These are phyloP conservation scores for Volvariella surrecta DNA, from an alignment of 1,284 basidiomycete genomes.

Conservation along the genomic window DNA sequence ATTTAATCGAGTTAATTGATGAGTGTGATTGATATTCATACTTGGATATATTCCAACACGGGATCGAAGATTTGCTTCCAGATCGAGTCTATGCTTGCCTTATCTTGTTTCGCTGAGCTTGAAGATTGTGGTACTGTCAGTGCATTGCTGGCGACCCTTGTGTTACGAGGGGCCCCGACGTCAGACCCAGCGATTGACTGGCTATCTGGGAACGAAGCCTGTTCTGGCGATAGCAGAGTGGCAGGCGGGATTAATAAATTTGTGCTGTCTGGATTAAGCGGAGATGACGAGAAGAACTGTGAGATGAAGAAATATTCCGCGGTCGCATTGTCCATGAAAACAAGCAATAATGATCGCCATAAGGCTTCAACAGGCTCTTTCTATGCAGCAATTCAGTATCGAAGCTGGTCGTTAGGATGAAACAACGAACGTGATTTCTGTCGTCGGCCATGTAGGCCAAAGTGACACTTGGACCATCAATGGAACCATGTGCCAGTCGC, in stretches of 20 bases:
- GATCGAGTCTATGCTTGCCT: constrained; percentile 45
- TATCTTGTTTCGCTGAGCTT: constrained; percentile 46
- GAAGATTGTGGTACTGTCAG: constrained; percentile 19
- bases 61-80: constrained; percentile 94
- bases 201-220: constrained; percentile 23
- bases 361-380: constrained; percentile 78
- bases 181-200: constrained; percentile 34
- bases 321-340: constrained; percentile 89
- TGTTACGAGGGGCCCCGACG: constrained; percentile 3
- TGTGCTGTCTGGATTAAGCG: constrained; percentile 24
- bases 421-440: constrained; percentile 63
- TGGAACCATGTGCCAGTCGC: constrained; percentile 56
- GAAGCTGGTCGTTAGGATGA: constrained; percentile 4
- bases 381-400: constrained; percentile 31
- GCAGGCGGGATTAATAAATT: constrained; percentile 26
- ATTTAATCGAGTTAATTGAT: constrained; percentile 12
- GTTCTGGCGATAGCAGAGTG: constrained; percentile 24
- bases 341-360: constrained; percentile 77
- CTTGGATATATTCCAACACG: constrained; percentile 77
- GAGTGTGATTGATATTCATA: constrained; percentile 13
- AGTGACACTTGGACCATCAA: constrained; percentile 75
- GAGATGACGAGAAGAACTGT: constrained; percentile 57
- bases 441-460: constrained; percentile 84
- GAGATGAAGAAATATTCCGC: constrained; percentile 86
- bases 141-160: constrained; percentile 11